phyloP scores from a whole-genome alignment of 306 rosid genomes.

The cucumber (Cucumis sativus) region Cucumber_9930_V3 NC_026655.2:680501-681000 shows the following conservation, averaged over 20 bases:
- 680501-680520: background rate
- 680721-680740: background rate
- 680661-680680: slow-evolving; percentile 1
- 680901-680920: no score
- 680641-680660: background rate
- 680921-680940: no score
- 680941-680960: no score
- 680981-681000: no score
- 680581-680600: background rate
- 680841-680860: no score
- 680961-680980: no score
- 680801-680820: background rate
- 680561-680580: background rate
- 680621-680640: no score
- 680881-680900: no score
- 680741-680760: background rate
- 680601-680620: no score
- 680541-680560: background rate
- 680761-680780: background rate
- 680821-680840: background rate
- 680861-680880: no score
- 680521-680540: background rate
- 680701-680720: background rate
- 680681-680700: background rate
- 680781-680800: background rate